Conservation (phyloP, 192 early-diverging fungal species). For the Umbelopsis vinacea region DNA sequence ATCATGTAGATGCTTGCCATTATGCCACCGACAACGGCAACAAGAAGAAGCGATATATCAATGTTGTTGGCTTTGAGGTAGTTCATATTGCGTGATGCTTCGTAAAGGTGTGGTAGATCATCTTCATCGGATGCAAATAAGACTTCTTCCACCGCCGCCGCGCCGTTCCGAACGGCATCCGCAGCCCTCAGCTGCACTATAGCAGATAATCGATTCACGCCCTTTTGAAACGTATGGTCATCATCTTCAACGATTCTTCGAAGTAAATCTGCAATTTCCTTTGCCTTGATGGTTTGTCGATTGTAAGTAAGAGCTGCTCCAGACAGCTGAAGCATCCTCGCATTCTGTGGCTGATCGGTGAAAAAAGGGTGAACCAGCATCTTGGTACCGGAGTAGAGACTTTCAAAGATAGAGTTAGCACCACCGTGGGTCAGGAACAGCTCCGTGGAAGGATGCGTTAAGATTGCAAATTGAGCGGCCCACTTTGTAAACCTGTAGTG, state of each 20-base stretch:
- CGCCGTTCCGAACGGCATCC: slow-evolving; percentile 18
- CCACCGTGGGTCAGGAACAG: slow-evolving; percentile 38
- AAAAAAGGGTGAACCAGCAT: slow-evolving; percentile 35
- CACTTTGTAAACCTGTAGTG: slow-evolving; percentile 12
- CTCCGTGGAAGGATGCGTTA: slow-evolving; percentile 31
- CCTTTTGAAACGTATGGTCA: background rate
- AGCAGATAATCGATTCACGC: background rate
- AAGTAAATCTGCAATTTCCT: background rate
- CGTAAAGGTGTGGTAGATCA: slow-evolving; percentile 25
- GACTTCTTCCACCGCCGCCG: slow-evolving; percentile 31
- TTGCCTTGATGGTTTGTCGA: background rate
- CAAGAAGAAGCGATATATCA: slow-evolving; percentile 18
- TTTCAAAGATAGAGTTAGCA: slow-evolving; percentile 28
- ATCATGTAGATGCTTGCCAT: background rate
- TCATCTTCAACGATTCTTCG: slow-evolving; percentile 5
- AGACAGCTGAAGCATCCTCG: background rate
- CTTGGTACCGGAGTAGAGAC: slow-evolving; percentile 30
- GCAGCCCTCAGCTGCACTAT: slow-evolving; percentile 27
- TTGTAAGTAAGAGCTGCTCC: background rate
- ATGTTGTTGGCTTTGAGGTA: slow-evolving; percentile 29
- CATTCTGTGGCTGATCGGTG: slow-evolving; percentile 24
- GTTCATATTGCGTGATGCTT: slow-evolving; percentile 23
- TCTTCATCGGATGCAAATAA: slow-evolving; percentile 5
- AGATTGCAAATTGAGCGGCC: slow-evolving; percentile 33
- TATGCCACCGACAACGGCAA: background rate